Evolutionary conservation across 2,329 filamentous ascomycete species (phyloP), one percentile per base, ranked within the genome.

Genomic region (Onygenales sp.): DNA sequence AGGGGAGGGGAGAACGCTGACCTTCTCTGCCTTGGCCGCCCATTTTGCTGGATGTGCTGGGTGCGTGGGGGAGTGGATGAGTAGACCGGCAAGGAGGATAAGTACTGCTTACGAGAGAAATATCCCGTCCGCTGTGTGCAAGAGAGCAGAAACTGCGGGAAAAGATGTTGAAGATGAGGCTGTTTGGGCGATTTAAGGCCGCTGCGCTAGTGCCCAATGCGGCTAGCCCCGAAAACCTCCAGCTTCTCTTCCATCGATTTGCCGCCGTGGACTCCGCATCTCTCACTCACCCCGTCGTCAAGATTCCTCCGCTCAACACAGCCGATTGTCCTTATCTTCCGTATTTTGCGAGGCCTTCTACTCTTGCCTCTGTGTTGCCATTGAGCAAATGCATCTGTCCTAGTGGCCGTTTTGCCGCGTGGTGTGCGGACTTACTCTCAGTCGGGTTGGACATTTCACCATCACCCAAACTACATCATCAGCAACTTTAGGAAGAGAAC

Each of bases 1-100:
- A n/a, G 31, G 33, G 36, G 17, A 11, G 33, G 45, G 21, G 40
- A 17, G 52, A 48, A 34, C 33, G 39, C 72, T 42, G 65, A 83
- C 83, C 83, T 75, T 84, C 81, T 79, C 83, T 80, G 70, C 81
- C 80, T 67, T 74, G 71, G 61, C 83, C 83, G 74, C 83, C 83
- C 83, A 86, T 87, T 59, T 61, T 77, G 61, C 54, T 51, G 46
- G 31, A 4, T 47, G 33, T 37, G 14, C 34, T 43, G 6, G 13
- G 17, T 21, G 27, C 34, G 36, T 32, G 50, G 39, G 3, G 6
- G 42, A 48, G 33, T 6, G 33, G 36, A 40, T 40, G 47, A 13
- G 13, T 40, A 40, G 17, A 40, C 13, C 32, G 31, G 10, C 36
- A 49, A 27, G 13, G 21, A 31, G 36, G 34, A 17, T 17, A 11